phyloP scores from a whole-genome alignment of 2,329 filamentous ascomycete species.

The Diaporthe caulivora region DNA sequence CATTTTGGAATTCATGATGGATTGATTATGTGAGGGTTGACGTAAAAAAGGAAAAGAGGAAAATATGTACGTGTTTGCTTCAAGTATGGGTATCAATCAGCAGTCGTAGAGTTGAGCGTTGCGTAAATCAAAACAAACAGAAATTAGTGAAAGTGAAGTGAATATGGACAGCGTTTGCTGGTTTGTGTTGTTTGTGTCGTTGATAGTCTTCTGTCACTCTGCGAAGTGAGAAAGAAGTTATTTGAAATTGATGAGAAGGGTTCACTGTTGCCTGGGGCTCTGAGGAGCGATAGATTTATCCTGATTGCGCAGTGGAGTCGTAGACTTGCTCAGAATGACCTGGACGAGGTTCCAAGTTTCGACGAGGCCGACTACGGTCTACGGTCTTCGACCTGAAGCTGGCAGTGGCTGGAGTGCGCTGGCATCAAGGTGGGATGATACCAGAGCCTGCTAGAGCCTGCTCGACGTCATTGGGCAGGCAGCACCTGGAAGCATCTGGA shows the following conservation, averaged over 20 bases:
- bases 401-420: conserved; percentile 30
- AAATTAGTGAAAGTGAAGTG: conserved; percentile 11
- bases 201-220: neutral
- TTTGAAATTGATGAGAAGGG: neutral
- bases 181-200: neutral
- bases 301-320: conserved; percentile 32
- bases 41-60: neutral
- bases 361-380: conserved; percentile 24
- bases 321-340: conserved; percentile 29
- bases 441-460: conserved; percentile 13
- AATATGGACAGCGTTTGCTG: conserved; percentile 37
- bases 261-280: too few species aligned
- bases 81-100: conserved; percentile 29
- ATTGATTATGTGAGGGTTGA: conserved; percentile 41
- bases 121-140: conserved; percentile 16
- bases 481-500: conserved; percentile 35
- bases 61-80: conserved; percentile 20
- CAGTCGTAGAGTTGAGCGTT: neutral
- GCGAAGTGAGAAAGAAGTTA: conserved; percentile 13
- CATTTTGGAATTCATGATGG: conserved; percentile 80
- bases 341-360: conserved; percentile 6
- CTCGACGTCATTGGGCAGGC: conserved; percentile 37
- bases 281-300: conserved; percentile 34
- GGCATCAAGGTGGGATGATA: conserved; percentile 29
- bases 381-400: conserved; percentile 30